Evolutionary conservation across 139 green algal species (phyloP).

Genomic region (Haematococcus lacustris): DNA sequence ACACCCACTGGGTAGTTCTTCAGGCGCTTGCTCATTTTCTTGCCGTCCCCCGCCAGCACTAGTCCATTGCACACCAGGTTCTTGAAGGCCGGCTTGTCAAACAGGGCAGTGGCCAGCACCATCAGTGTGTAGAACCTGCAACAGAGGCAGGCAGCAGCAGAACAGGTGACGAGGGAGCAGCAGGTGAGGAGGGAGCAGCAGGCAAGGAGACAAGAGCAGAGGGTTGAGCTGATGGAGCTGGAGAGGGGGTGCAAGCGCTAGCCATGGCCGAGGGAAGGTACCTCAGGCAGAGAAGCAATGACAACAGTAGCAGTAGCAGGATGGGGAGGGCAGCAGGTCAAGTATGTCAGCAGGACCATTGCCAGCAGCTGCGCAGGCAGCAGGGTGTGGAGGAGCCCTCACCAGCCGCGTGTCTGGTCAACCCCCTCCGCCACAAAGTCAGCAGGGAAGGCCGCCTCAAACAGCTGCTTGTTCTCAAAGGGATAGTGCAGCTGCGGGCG

Average conservation of each 20-base stretch:
- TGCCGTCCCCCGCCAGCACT: conserved; percentile 93
- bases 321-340: no score
- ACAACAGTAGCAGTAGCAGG: no score
- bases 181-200: no score
- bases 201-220: no score
- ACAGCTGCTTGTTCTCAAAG: conserved; percentile 96
- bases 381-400: conserved; percentile 3
- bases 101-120: conserved; percentile 95
- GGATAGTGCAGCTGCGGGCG: conserved; percentile 84
- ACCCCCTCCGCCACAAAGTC: conserved; percentile 94
- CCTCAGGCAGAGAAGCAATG: no score
- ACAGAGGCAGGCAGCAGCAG: no score
- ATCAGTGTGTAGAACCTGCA: conserved; percentile 99
- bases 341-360: no score
- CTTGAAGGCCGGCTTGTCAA: conserved; percentile 96
- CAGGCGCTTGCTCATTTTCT: conserved; percentile 99
- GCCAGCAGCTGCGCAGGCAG: no score
- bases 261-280: no score
- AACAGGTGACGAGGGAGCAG: no score
- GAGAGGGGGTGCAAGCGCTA: no score
- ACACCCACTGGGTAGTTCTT: conserved; percentile 95
- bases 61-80: conserved; percentile 98
- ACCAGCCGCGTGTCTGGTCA: conserved; percentile 87
- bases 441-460: conserved; percentile 90
- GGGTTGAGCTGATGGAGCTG: no score